Base-by-base conservation (phyloP, 768 basidiomycete species). In the Russula griseocarnosa region DNA sequence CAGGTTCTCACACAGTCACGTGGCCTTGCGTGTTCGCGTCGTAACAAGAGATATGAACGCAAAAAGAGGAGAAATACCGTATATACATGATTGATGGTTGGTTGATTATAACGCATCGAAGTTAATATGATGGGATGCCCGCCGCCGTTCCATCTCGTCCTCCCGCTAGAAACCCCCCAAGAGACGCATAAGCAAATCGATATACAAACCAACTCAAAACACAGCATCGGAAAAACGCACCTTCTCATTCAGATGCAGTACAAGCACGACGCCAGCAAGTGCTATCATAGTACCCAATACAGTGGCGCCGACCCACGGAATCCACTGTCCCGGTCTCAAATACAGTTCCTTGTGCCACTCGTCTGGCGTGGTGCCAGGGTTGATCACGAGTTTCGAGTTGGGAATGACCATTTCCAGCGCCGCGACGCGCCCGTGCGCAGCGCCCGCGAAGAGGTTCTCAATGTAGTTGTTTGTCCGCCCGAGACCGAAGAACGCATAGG, bases 391-490 rank as follows among this genome's bases (percentile, higher is more conserved):
- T 67, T 94, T 93, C 4, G 94, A 97, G 73, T 99, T 98, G 0
- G 97, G 97, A 51, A 99, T 94, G 38, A 99, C 88, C 30, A 95
- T 95, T 72, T 98, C 97, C 82, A 98, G 88, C 72, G 89, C 87
- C 73, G 96, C 94, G 68, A 81, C 92, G 71, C 96, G 92, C 38
- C 86, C 72, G 34, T 90, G 81, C 7, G 94, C 96, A 5, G 93
- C 88, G 18, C 97, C 97, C 22, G 98, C 91, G 73, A 97, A 97
- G 2, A 99, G 82, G 74, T 98, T 98, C 80, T 99, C 97, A 70
- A 99, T 94, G 76, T 99, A 99, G 74, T 99, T 99, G 75, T 99
- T 99, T 18, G 95, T 98, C 47, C 97, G 86, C 0, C 96, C 97
- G 9, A 99, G 85, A 1, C 97, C 96, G 71, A 98, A 92, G 81